Evolutionary conservation across 2,329 filamentous ascomycete genomes (phyloP).

Genomic region (Colletotrichum echinochloae): DNA sequence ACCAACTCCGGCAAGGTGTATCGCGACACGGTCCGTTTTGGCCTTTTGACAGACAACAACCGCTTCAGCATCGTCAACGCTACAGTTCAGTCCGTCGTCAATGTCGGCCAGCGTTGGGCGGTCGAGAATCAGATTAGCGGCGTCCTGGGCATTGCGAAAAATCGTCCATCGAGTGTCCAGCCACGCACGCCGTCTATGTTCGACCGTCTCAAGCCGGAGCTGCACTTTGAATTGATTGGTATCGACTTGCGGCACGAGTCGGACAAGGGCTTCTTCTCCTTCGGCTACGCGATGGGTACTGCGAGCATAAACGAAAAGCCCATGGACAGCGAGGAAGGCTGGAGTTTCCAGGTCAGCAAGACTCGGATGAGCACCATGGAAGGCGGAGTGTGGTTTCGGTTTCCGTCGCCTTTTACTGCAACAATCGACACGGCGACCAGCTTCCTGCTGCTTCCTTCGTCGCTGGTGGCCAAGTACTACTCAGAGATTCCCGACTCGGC

Average conservation of each 20-base stretch:
- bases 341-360: slow-evolving; percentile 65
- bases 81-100: slow-evolving; percentile 62
- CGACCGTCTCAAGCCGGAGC: slow-evolving; percentile 55
- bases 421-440: slow-evolving; percentile 79
- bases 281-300: slow-evolving; percentile 54
- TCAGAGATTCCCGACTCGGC: slow-evolving; percentile 62
- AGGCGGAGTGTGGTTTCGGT: slow-evolving; percentile 50
- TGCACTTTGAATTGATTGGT: slow-evolving; percentile 60
- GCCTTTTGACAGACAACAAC: slow-evolving; percentile 39
- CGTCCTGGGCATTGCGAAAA: slow-evolving; percentile 64
- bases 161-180: slow-evolving; percentile 56
- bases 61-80: slow-evolving; percentile 57
- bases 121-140: slow-evolving; percentile 58
- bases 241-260: slow-evolving; percentile 55
- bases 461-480: slow-evolving; percentile 72
- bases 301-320: slow-evolving; percentile 19
- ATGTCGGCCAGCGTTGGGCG: slow-evolving; percentile 58
- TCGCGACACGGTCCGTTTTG: slow-evolving; percentile 62
- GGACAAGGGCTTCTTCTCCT: slow-evolving; percentile 52
- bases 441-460: slow-evolving; percentile 69
- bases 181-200: slow-evolving; percentile 59
- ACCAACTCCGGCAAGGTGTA: slow-evolving; percentile 62
- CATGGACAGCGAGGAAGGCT: slow-evolving; percentile 46
- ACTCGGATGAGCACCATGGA: slow-evolving; percentile 50
- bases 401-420: slow-evolving; percentile 57